Conservation (phyloP, 805 yeast genomes). For the Wickerhamomyces mucosus region DNA sequence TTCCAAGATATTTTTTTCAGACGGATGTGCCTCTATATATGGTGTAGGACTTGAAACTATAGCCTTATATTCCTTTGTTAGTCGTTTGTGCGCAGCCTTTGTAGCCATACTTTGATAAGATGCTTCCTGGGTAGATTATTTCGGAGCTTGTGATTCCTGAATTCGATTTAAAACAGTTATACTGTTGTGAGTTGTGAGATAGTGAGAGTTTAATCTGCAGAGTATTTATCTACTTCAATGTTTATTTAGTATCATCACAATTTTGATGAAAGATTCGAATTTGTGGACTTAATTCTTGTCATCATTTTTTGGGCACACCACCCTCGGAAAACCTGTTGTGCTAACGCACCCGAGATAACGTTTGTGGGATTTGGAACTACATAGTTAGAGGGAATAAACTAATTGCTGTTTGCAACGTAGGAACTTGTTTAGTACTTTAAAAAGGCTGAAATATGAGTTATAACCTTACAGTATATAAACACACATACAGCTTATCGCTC, state of each 20-base stretch:
- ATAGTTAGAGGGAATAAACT: slow-evolving; percentile 36
- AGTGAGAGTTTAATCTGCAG: too few relatives aligned
- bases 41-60: slow-evolving; percentile 80
- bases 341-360: too few relatives aligned
- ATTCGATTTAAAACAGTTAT: too few relatives aligned
- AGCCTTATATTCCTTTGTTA: slow-evolving; percentile 74
- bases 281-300: too few relatives aligned
- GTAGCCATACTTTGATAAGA: slow-evolving; percentile 36
- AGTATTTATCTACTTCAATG: slow-evolving; percentile 45
- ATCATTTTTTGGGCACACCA: too few relatives aligned
- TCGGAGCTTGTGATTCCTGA: slow-evolving; percentile 41
- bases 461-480: slow-evolving; percentile 40
- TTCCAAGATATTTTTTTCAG: slow-evolving; percentile 77
- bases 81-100: slow-evolving; percentile 34
- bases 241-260: slow-evolving; percentile 35
- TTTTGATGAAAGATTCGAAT: slow-evolving; percentile 39
- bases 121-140: slow-evolving; percentile 44
- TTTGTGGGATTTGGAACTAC: too few relatives aligned
- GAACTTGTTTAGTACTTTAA: slow-evolving; percentile 15
- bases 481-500: slow-evolving; percentile 37
- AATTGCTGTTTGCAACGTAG: slow-evolving; percentile 28
- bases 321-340: too few relatives aligned
- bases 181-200: too few relatives aligned
- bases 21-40: slow-evolving; percentile 74
- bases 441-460: slow-evolving; percentile 34